phyloP scores from a whole-genome alignment of 305 asterid species.

The Fraxinus velutina region DNA sequence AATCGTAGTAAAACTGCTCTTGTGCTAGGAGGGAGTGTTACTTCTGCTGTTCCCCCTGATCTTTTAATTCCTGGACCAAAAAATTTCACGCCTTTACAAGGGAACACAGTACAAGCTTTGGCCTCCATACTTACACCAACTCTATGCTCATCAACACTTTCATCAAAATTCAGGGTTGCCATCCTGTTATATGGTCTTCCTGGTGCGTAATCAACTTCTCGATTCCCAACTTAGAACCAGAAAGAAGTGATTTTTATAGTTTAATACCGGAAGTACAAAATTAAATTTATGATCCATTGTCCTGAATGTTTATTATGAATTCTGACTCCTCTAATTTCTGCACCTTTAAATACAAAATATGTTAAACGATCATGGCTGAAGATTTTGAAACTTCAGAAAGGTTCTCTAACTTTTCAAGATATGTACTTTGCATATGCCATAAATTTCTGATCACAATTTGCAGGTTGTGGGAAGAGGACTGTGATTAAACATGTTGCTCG shows the following conservation, averaged over 20 bases:
- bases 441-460: constrained; percentile 29
- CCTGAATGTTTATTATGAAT: background rate
- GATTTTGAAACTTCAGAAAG: background rate
- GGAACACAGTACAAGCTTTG: constrained; percentile 50
- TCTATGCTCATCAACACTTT: constrained; percentile 73
- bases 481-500: constrained; percentile 72
- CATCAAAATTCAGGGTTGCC: constrained; percentile 81
- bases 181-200: constrained; percentile 69
- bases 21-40: constrained; percentile 79
- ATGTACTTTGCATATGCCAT: background rate
- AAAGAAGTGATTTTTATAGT: constrained; percentile 1
- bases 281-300: constrained; percentile 9
- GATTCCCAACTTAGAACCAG: background rate
- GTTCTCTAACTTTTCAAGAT: background rate
- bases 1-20: constrained; percentile 79
- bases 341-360: background rate
- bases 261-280: background rate
- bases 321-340: constrained; percentile 1
- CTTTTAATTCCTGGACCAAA: constrained; percentile 46
- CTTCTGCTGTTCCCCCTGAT: constrained; percentile 76
- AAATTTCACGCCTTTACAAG: constrained; percentile 56
- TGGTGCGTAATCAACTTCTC: constrained; percentile 46
- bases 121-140: constrained; percentile 83
- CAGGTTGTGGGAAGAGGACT: constrained; percentile 93
- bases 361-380: background rate